Evolutionary conservation across 2,329 filamentous ascomycete genomes (phyloP).

Genomic region (Onygena corvina): DNA sequence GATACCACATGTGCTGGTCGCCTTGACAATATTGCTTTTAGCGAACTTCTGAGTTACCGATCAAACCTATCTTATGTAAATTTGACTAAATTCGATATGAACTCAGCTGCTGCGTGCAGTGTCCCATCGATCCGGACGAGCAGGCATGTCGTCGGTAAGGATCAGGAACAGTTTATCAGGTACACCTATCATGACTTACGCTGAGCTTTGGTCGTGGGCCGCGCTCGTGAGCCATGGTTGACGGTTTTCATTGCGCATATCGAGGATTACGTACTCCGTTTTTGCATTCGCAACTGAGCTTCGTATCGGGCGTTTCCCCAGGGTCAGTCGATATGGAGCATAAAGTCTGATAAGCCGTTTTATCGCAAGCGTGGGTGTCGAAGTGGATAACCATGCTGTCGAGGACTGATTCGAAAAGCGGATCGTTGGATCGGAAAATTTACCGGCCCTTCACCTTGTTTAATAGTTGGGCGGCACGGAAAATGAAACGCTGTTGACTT

Average conservation of each 20-base stretch:
- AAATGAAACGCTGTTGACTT: background rate
- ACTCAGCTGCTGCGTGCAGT: background rate
- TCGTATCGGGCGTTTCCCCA: background rate
- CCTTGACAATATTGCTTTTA: background rate
- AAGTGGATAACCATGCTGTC: background rate
- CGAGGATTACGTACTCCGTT: background rate
- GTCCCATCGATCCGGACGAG: background rate
- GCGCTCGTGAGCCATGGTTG: background rate
- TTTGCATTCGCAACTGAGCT: background rate
- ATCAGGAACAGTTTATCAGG: background rate
- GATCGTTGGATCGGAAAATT: background rate
- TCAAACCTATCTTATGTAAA: constrained; percentile 2
- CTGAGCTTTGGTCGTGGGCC: background rate
- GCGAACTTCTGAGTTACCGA: no score
- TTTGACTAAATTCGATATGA: background rate
- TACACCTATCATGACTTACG: constrained; percentile 1
- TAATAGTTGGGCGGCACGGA: background rate
- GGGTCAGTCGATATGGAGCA: background rate
- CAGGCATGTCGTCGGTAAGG: background rate
- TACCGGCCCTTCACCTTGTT: background rate
- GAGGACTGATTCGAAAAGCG: background rate
- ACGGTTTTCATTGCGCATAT: no score
- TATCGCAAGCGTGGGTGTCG: background rate
- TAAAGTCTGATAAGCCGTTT: background rate
- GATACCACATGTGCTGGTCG: background rate